Conservation (phyloP, 768 basidiomycete genomes). For the Gymnopilus junonius region DNA sequence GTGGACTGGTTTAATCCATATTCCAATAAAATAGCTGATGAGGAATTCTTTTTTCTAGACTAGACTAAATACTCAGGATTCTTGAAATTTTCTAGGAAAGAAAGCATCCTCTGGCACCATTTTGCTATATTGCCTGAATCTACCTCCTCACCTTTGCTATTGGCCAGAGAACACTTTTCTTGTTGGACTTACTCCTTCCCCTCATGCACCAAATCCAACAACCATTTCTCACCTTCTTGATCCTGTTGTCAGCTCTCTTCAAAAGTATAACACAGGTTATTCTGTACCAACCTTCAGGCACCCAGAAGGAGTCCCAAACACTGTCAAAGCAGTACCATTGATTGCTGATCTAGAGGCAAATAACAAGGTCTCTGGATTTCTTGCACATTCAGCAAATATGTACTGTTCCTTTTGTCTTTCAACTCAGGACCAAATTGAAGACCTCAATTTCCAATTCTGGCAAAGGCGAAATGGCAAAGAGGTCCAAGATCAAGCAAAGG, state of each 20-base stretch:
- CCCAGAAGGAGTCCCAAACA: too few relatives aligned
- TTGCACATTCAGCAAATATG: slow-evolving; percentile 8
- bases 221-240: slow-evolving; percentile 26
- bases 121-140: slow-evolving; percentile 37
- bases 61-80: not conserved
- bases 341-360: slow-evolving; percentile 28
- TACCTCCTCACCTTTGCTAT: slow-evolving; percentile 29
- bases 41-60: too few relatives aligned
- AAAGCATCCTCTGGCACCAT: slow-evolving; percentile 31
- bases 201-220: slow-evolving; percentile 24
- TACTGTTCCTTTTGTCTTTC: slow-evolving; percentile 31
- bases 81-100: slow-evolving; percentile 14
- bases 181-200: slow-evolving; percentile 37
- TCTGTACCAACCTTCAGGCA: too few relatives aligned
- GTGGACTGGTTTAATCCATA: slow-evolving; percentile 43
- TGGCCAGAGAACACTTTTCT: slow-evolving; percentile 38
- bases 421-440: slow-evolving; percentile 17
- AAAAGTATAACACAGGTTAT: slow-evolving; percentile 10
- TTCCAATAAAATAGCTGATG: slow-evolving; percentile 32
- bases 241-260: slow-evolving; percentile 20
- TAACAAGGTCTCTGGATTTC: slow-evolving; percentile 27
- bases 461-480: slow-evolving; percentile 11
- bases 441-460: slow-evolving; percentile 26
- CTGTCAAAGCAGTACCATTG: slow-evolving; percentile 15
- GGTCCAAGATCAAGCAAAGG: slow-evolving; percentile 19